Evolutionary conservation across 805 yeast species (phyloP).

Genomic region (Wickerhamiella parazyma): DNA sequence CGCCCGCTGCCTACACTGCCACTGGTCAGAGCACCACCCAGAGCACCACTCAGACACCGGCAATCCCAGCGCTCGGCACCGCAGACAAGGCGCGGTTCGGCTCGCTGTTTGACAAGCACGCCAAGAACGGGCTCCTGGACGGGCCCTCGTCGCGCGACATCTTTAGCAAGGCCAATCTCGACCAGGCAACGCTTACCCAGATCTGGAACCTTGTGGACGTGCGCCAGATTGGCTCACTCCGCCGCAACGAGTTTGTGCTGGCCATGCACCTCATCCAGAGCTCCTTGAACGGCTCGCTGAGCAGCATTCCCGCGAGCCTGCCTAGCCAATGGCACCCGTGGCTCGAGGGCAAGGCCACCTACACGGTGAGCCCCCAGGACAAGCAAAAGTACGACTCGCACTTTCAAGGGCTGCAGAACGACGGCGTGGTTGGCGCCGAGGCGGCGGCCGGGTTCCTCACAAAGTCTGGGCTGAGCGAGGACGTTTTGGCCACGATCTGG

Average conservation of each 20-base stretch:
- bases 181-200: constrained; percentile 62
- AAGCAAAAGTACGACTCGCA: constrained; percentile 66
- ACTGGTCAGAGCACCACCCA: too few relatives aligned
- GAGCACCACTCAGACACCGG: constrained; percentile 9
- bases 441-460: constrained; percentile 81
- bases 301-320: constrained; percentile 39
- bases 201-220: constrained; percentile 85
- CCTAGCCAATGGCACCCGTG: constrained; percentile 28
- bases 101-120: constrained; percentile 52
- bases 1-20: too few relatives aligned
- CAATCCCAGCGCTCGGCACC: constrained; percentile 26
- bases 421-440: constrained; percentile 60
- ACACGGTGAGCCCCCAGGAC: constrained; percentile 58
- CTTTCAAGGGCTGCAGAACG: constrained; percentile 50
- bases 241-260: constrained; percentile 63
- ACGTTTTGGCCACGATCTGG: constrained; percentile 81
- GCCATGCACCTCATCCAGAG: constrained; percentile 95
- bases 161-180: constrained; percentile 76
- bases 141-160: constrained; percentile 79
- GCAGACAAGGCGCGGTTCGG: constrained; percentile 27
- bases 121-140: constrained; percentile 41
- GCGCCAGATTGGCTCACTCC: constrained; percentile 55
- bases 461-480: constrained; percentile 77
- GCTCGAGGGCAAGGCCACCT: constrained; percentile 24
- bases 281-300: constrained; percentile 49